A percentile compares a stretch with the other conserved stretches of the same genome.
These are phyloP conservation scores for Senna siamea DNA, from an alignment of 306 rosid species.

Conservation along the genomic window DNA sequence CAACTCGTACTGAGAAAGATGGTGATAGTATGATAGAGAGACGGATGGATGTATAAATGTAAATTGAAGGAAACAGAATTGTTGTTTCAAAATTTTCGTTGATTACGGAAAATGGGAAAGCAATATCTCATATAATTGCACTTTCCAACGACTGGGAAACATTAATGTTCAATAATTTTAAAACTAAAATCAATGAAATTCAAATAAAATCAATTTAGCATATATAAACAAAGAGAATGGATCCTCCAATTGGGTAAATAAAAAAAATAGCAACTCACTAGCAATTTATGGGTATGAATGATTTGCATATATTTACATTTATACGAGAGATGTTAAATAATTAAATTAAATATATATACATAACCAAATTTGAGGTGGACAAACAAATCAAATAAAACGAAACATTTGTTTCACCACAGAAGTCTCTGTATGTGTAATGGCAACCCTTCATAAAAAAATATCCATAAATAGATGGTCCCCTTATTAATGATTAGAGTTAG, in stretches of 20 bases:
- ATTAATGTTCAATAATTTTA: neutral
- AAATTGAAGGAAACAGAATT: neutral
- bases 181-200: neutral
- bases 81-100: neutral
- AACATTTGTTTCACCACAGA: too few relatives aligned
- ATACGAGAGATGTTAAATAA: too few relatives aligned
- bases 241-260: too few relatives aligned
- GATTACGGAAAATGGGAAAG: neutral
- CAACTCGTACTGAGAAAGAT: neutral
- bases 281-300: too few relatives aligned
- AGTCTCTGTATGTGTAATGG: too few relatives aligned
- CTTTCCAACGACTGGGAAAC: neutral
- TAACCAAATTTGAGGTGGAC: too few relatives aligned
- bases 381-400: too few relatives aligned
- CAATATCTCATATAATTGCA: neutral
- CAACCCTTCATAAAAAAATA: neutral
- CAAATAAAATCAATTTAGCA: neutral
- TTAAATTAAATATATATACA: too few relatives aligned
- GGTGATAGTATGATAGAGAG: neutral
- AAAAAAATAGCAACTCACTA: too few relatives aligned
- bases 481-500: conserved; percentile 2
- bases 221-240: too few relatives aligned
- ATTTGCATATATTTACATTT: too few relatives aligned
- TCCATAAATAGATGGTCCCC: conserved; percentile 11
- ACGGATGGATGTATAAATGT: neutral